Evolutionary conservation across 352 stramenopile genomes (phyloP).

Genomic region (Phytophthora podocarpi): DNA sequence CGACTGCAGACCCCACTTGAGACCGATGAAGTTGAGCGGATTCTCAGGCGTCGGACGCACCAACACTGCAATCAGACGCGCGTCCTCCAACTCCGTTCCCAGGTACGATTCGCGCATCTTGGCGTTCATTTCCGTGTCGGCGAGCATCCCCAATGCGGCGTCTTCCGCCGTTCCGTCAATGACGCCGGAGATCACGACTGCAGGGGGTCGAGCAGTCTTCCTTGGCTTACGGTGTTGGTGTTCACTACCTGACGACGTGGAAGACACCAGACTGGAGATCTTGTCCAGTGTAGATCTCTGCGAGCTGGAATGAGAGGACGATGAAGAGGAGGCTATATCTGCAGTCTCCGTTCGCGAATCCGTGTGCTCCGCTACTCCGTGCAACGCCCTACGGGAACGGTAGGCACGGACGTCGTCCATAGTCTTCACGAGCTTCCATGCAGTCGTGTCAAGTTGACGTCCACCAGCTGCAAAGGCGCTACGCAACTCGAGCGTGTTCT

Average conservation of each 20-base stretch:
- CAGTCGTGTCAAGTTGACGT: constrained; percentile 35
- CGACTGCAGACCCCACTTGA: constrained; percentile 49
- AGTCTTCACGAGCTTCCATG: constrained; percentile 49
- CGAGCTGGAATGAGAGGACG: constrained; percentile 32
- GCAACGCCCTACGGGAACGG: constrained; percentile 35
- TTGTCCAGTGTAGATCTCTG: constrained; percentile 34
- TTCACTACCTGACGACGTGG: constrained; percentile 26
- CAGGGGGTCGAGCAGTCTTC: constrained; percentile 33
- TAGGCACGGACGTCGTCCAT: constrained; percentile 45
- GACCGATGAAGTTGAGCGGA: constrained; percentile 45
- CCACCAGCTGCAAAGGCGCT: constrained; percentile 36
- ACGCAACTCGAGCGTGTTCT: constrained; percentile 38
- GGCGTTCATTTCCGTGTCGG: constrained; percentile 44
- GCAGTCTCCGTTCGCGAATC: constrained; percentile 27
- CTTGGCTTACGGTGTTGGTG: constrained; percentile 16
- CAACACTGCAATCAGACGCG: constrained; percentile 42
- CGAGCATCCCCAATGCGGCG: constrained; percentile 41
- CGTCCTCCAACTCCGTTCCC: constrained; percentile 41
- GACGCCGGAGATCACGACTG: constrained; percentile 37
- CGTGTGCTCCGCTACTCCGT: constrained; percentile 24
- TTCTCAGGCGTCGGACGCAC: constrained; percentile 29
- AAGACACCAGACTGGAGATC: constrained; percentile 26
- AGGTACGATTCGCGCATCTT: constrained; percentile 47
- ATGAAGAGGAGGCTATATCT: constrained; percentile 29
- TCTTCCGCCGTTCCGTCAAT: constrained; percentile 48